Conservation (phyloP, 148 eudicot genomes). For the Rhododendron kiyosumense region DNA sequence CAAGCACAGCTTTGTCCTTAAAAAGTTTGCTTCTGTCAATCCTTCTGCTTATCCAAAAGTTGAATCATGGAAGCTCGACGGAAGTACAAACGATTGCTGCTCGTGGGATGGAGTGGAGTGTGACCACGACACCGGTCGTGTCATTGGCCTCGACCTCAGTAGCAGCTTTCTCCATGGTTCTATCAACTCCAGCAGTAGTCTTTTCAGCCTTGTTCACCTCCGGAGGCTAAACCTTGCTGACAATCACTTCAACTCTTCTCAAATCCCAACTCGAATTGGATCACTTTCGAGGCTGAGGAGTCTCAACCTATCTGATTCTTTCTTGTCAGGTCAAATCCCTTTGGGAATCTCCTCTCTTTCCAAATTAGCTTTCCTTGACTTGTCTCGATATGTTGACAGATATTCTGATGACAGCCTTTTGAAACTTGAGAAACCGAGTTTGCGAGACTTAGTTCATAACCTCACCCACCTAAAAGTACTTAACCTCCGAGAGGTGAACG, state of each 20-base stretch:
- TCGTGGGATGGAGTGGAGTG: conserved; percentile 44
- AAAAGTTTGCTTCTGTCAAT: background rate
- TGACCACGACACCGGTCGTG: conserved; percentile 21
- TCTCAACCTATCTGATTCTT: no score
- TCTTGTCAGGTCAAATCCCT: no score
- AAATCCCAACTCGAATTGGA: conserved; percentile 16
- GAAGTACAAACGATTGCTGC: conserved; percentile 19
- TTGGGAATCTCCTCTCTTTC: no score
- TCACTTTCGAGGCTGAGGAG: no score
- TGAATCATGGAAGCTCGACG: conserved; percentile 1
- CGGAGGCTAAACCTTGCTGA: conserved; percentile 22
- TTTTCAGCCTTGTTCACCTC: conserved; percentile 27
- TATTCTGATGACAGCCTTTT: no score
- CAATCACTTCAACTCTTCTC: conserved; percentile 27
- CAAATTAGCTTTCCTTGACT: no score
- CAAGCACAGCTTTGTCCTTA: background rate
- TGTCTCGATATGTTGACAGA: no score
- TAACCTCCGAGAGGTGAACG: no score
- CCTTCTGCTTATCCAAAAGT: conserved; percentile 4
- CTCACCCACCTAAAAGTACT: no score
- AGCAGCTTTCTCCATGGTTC: conserved; percentile 32
- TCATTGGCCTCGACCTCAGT: conserved; percentile 34
- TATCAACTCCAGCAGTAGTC: background rate
- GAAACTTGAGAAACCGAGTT: no score
- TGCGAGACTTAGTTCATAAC: no score